A percentile compares a stretch with the other conserved stretches of the same genome.
Evolutionary conservation across 2,329 filamentous ascomycete genomes (phyloP).

Genomic region (Zalaria sp.): DNA sequence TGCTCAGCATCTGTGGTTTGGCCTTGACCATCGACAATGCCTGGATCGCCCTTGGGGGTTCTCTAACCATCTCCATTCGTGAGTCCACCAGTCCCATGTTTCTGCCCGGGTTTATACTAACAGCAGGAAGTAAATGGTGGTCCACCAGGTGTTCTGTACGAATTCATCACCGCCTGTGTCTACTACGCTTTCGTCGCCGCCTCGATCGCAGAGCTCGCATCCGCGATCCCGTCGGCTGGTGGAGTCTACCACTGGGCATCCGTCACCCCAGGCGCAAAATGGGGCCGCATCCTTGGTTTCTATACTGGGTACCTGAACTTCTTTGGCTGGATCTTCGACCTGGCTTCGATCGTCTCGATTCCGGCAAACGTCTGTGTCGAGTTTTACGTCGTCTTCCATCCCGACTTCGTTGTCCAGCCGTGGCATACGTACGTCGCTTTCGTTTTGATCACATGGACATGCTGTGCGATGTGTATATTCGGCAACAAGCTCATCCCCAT

Average conservation of each 20-base stretch:
- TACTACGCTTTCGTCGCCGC: constrained; percentile 23
- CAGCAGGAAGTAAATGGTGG: constrained; percentile 21
- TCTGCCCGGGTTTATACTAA: not conserved
- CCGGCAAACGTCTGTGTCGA: constrained; percentile 45
- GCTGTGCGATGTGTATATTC: constrained; percentile 39
- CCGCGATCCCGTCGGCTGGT: constrained; percentile 17
- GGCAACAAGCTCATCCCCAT: constrained; percentile 38
- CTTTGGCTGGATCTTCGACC: constrained; percentile 47
- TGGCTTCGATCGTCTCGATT: constrained; percentile 45
- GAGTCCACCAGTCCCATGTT: constrained; percentile 9
- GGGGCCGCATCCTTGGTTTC: constrained; percentile 20
- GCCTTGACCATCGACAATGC: constrained; percentile 51
- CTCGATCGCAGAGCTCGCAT: constrained; percentile 18
- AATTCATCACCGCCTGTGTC: constrained; percentile 19
- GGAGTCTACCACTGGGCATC: constrained; percentile 23
- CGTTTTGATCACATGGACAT: constrained; percentile 40
- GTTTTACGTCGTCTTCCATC: constrained; percentile 47
- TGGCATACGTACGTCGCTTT: constrained; percentile 50
- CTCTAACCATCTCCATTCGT: constrained; percentile 40
- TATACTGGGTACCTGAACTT: constrained; percentile 32
- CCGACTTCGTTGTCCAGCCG: constrained; percentile 33
- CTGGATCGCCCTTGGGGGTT: constrained; percentile 50
- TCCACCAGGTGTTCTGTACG: constrained; percentile 21
- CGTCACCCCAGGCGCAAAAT: constrained; percentile 17
- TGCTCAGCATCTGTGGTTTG: constrained; percentile 38